phyloP scores from a whole-genome alignment of 805 yeast species.

The Wickerhamomyces strasburgensis region DNA sequence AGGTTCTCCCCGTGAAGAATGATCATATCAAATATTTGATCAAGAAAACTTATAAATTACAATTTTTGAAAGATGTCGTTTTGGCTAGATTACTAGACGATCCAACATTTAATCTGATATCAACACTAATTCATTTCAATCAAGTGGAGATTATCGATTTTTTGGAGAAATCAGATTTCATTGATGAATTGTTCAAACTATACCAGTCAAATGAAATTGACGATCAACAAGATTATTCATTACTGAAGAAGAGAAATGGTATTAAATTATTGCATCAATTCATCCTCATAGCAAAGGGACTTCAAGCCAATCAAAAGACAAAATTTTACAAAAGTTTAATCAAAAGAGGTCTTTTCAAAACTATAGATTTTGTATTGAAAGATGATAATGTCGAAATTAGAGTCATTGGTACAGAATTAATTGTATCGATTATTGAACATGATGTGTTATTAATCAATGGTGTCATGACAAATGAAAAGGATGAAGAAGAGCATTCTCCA shows the following conservation, averaged over 20 bases:
- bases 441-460: slow-evolving; percentile 59
- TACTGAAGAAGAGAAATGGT: slow-evolving; percentile 54
- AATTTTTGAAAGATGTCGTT: slow-evolving; percentile 82
- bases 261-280: slow-evolving; percentile 77
- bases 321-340: slow-evolving; percentile 62
- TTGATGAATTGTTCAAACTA: slow-evolving; percentile 52
- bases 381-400: slow-evolving; percentile 46
- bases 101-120: slow-evolving; percentile 59
- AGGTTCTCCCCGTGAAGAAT: slow-evolving; percentile 61
- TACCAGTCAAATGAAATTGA: slow-evolving; percentile 32
- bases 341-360: slow-evolving; percentile 61
- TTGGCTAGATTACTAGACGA: slow-evolving; percentile 81
- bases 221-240: not conserved
- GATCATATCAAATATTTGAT: slow-evolving; percentile 48
- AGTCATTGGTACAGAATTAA: slow-evolving; percentile 72
- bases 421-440: slow-evolving; percentile 78
- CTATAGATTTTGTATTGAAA: slow-evolving; percentile 67
- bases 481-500: not conserved
- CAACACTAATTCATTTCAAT: slow-evolving; percentile 61
- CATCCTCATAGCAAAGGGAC: slow-evolving; percentile 63
- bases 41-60: slow-evolving; percentile 70
- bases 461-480: slow-evolving; percentile 8
- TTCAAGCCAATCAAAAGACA: slow-evolving; percentile 54
- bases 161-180: slow-evolving; percentile 47
- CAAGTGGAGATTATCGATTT: slow-evolving; percentile 63